phyloP scores from a whole-genome alignment of 371 early-diverging fungal genomes.

The Mucor plumbeus region DNA sequence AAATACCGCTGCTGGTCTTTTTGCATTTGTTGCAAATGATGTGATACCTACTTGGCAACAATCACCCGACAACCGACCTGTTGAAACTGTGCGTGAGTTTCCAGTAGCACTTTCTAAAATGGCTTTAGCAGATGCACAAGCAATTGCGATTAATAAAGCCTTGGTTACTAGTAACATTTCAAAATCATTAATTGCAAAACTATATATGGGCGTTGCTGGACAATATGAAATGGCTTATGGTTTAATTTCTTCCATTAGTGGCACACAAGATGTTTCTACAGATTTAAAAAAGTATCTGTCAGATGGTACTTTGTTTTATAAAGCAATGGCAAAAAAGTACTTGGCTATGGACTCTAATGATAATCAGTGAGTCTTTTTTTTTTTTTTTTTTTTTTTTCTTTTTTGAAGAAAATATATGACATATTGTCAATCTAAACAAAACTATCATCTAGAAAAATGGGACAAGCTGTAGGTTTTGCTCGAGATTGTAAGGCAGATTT shows the following conservation, averaged over 20 bases:
- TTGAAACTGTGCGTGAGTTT: constrained; percentile 52
- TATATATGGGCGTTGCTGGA: constrained; percentile 65
- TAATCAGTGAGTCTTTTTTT: constrained; percentile 53
- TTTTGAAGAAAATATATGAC: no score
- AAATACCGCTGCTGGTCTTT: constrained; percentile 63
- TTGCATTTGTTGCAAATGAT: constrained; percentile 58
- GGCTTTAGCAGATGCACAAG: constrained; percentile 57
- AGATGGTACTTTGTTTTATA: constrained; percentile 59
- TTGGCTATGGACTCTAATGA: constrained; percentile 69
- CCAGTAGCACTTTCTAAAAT: constrained; percentile 57
- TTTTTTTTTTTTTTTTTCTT: no score
- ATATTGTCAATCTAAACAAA: background rate
- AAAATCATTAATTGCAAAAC: constrained; percentile 62
- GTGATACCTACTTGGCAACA: constrained; percentile 59
- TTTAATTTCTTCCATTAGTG: constrained; percentile 60
- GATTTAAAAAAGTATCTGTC: constrained; percentile 63
- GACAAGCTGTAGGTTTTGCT: constrained; percentile 67
- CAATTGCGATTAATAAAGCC: constrained; percentile 58
- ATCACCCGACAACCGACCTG: constrained; percentile 39
- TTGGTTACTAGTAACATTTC: constrained; percentile 47
- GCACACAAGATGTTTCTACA: constrained; percentile 57
- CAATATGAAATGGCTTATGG: constrained; percentile 70
- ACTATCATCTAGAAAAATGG: constrained; percentile 49
- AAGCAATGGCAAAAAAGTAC: constrained; percentile 64
- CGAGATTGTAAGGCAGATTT: constrained; percentile 60